phyloP scores from a whole-genome alignment of 225 moss, liverwort and hornwort genomes.

The Thuidium tamariscinum region DNA sequence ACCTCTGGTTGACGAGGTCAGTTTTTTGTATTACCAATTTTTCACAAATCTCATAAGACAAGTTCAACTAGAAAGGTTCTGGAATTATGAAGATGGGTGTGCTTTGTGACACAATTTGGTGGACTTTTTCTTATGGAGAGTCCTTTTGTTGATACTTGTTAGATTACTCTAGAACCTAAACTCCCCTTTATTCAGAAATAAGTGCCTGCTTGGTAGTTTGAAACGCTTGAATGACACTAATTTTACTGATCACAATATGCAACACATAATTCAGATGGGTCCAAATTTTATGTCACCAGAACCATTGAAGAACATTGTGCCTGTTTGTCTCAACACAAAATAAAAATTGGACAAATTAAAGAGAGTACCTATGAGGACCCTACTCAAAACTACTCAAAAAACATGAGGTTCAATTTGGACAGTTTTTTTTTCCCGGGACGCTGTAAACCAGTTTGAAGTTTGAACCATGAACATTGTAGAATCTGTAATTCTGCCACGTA shows the following conservation, averaged over 20 bases:
- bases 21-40: neutral
- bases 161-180: neutral
- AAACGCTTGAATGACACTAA: neutral
- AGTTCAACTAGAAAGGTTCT: too few relatives aligned
- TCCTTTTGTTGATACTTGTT: neutral
- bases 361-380: neutral
- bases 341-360: neutral
- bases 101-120: neutral
- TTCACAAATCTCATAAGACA: neutral
- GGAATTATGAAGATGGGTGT: too few relatives aligned
- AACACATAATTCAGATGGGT: neutral
- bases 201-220: neutral
- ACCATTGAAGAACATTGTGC: neutral
- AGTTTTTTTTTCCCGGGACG: neutral
- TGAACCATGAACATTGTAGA: neutral
- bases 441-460: neutral
- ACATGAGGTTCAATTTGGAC: neutral
- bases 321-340: neutral
- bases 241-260: neutral
- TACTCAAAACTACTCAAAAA: neutral
- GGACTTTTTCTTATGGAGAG: neutral
- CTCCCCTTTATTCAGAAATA: neutral
- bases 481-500: neutral
- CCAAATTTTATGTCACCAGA: neutral
- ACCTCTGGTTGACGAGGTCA: slow-evolving; percentile 84